These are phyloP conservation scores for Gentiana dahurica DNA, from an alignment of 257 asterid genomes.

Conservation along the genomic window DNA sequence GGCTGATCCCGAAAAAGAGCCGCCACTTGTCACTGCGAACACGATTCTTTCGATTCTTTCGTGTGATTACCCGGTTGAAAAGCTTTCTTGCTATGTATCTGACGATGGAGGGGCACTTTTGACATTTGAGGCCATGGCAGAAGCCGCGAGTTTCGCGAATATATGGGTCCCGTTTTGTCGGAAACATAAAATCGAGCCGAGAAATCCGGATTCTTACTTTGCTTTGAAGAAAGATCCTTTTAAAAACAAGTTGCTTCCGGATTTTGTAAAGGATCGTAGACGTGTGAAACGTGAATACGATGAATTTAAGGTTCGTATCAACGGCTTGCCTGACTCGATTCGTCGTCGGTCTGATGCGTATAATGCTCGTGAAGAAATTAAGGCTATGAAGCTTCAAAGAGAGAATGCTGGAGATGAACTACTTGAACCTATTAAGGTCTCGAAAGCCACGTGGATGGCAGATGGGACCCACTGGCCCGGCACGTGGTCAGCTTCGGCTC, in stretches of 20 bases:
- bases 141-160: constrained; percentile 68
- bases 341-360: constrained; percentile 63
- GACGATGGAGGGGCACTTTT: constrained; percentile 77
- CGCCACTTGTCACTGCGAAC: constrained; percentile 73
- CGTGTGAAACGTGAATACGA: constrained; percentile 69
- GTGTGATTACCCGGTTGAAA: constrained; percentile 60
- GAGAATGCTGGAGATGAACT: constrained; percentile 52
- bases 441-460: constrained; percentile 76
- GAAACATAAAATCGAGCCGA: constrained; percentile 57
- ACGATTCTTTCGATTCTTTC: constrained; percentile 63
- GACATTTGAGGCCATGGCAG: constrained; percentile 78
- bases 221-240: constrained; percentile 61
- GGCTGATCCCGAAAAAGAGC: constrained; percentile 78
- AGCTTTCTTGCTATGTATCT: constrained; percentile 67
- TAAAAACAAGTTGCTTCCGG: constrained; percentile 50
- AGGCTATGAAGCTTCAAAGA: constrained; percentile 51
- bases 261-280: constrained; percentile 65
- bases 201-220: constrained; percentile 60
- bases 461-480: constrained; percentile 90
- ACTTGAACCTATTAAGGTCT: constrained; percentile 35
- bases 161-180: constrained; percentile 76
- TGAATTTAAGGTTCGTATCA: constrained; percentile 70
- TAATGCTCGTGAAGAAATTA: constrained; percentile 64
- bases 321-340: constrained; percentile 55
- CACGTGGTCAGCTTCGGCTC: constrained; percentile 46